A percentile compares a stretch with the other conserved stretches of the same genome.
Evolutionary conservation across 352 stramenopile species (phyloP).

Genomic region (Phytophthora chlamydospora): DNA sequence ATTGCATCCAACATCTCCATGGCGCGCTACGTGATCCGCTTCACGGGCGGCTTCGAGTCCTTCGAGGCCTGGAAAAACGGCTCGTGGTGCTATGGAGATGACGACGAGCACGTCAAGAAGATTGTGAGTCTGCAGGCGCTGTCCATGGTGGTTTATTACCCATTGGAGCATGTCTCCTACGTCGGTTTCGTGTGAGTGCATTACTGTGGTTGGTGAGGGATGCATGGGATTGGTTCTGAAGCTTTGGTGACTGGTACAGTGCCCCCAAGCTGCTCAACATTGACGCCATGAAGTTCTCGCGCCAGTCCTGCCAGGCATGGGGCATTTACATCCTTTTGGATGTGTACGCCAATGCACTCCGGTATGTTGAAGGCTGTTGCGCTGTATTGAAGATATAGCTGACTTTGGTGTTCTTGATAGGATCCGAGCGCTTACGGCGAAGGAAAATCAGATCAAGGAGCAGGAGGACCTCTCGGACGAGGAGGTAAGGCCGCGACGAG

Average conservation of each 20-base stretch:
- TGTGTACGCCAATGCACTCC: conserved; percentile 76
- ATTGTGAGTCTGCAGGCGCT: conserved; percentile 74
- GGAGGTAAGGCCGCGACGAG: conserved; percentile 36
- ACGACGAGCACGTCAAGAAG: conserved; percentile 61
- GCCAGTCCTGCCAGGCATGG: conserved; percentile 77
- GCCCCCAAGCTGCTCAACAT: conserved; percentile 78
- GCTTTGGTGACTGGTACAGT: conserved; percentile 35
- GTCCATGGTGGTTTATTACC: conserved; percentile 88
- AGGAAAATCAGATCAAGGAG: conserved; percentile 61
- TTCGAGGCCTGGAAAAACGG: conserved; percentile 77
- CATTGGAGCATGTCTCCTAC: conserved; percentile 86
- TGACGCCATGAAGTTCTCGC: conserved; percentile 72
- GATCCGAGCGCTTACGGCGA: conserved; percentile 62
- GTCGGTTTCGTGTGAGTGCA: conserved; percentile 77
- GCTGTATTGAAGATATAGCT: not conserved
- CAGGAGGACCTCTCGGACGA: conserved; percentile 60
- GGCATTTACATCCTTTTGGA: conserved; percentile 78
- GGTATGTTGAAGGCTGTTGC: conserved; percentile 42
- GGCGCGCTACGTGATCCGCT: conserved; percentile 81
- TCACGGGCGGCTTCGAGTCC: conserved; percentile 75
- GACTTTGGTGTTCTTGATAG: conserved; percentile 31
- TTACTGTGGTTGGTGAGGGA: not conserved
- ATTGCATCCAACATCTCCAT: conserved; percentile 79
- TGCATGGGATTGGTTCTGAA: not conserved
- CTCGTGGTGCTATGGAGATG: conserved; percentile 80